Conservation (phyloP, 495 filamentous ascomycete genomes). For the Aspergillus saccharolyticus region DNA sequence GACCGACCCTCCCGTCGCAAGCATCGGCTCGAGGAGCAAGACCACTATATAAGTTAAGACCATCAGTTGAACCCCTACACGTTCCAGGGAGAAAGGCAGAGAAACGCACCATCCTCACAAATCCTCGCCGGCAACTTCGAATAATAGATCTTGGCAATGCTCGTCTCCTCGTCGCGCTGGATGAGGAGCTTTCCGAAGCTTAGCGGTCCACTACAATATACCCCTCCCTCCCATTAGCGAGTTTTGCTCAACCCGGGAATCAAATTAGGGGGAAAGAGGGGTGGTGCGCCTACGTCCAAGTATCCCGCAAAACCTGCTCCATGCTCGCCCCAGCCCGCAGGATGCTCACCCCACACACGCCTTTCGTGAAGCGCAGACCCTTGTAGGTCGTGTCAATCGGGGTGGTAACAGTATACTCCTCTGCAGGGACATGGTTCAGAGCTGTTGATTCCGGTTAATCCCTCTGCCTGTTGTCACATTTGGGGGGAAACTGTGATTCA, state of each 20-base stretch:
- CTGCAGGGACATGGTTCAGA: conserved; percentile 12
- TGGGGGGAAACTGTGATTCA: no score
- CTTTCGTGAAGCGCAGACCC: conserved; percentile 11
- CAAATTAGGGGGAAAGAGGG: background rate
- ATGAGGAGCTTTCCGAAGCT: conserved; percentile 22
- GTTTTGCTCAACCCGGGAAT: background rate
- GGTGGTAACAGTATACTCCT: conserved; percentile 9
- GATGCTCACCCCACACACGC: conserved; percentile 20
- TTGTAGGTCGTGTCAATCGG: conserved; percentile 11
- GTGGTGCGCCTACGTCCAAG: conserved; percentile 13
- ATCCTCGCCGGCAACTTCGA: conserved; percentile 17
- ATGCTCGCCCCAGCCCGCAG: conserved; percentile 20
- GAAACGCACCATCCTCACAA: conserved; percentile 8
- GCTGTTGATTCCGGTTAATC: conserved; percentile 1
- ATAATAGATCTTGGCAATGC: conserved; percentile 15
- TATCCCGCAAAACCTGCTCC: conserved; percentile 17
- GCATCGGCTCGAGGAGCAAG: conserved; percentile 22
- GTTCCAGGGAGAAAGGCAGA: no score
- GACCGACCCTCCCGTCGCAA: conserved; percentile 21
- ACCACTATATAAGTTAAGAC: conserved; percentile 3
- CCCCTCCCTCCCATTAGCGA: background rate
- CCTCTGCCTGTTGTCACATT: no score
- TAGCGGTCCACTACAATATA: background rate
- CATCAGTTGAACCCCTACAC: no score
- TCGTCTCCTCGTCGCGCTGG: conserved; percentile 21